Evolutionary conservation across 768 basidiomycete genomes (phyloP), one percentile per base, ranked within the genome.

Genomic region (Phlegmacium glaucopus): DNA sequence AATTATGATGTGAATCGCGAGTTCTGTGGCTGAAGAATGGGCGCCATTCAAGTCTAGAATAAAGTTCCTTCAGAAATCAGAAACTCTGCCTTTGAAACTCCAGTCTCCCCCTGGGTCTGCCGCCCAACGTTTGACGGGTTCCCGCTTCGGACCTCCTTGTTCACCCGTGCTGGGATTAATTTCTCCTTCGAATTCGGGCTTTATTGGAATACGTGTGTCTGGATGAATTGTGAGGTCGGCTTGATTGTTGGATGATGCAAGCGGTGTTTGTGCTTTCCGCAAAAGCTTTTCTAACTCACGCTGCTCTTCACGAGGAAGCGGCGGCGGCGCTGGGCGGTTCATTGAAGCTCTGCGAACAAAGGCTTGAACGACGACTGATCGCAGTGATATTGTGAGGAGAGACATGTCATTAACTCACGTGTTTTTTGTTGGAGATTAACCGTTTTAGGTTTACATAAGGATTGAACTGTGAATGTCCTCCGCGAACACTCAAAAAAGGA

Each of bases 61-160:
- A 22, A 22, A 22, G 22, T 22, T 22, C 22, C 2, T 22, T 22
- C 22, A 93, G 66, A 93, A 93, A 70, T 93, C 91, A 15, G 89
- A 88, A 22, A 90, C 90, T 17, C 90, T 75, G 9, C 92, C 92
- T 57, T 89, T 90, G 70, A 85, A 90, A 55, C 90, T 94, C 92
- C 92, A 94, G 60, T 94, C 92, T 3, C 87, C 86, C 38, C 76
- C 73, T 30, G 74, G 67, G 47, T 70, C 70, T 43, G 66, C 66
- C 13, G 69, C 70, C 80, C 82, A 85, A 42, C 69, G 76, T 29
- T 68, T 61, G 9, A 94, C 77, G 11, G 93, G 93, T 61, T 95
- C 93, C 26, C 72, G 75, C 71, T 94, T 94, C 16, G 93, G 93
- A 0, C 93, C 93, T 0, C 89, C 90, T 39, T 77, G 68, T 65